A percentile compares a stretch with the other conserved stretches of the same genome.
Conservation (phyloP, 2,329 filamentous ascomycete genomes). For the Cryphonectria japonica region DNA sequence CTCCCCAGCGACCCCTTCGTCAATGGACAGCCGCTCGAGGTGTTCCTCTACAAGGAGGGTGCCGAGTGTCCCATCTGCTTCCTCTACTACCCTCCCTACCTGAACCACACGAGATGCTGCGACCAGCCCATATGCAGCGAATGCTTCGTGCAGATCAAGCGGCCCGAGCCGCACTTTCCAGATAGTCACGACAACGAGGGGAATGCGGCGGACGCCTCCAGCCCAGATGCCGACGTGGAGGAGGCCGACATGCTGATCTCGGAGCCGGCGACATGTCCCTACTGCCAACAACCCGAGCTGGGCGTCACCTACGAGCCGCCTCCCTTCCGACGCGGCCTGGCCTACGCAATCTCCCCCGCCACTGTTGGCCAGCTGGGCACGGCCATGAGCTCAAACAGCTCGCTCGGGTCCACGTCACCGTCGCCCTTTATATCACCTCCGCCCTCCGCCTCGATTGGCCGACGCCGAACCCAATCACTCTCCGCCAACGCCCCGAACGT, state of each 20-base stretch:
- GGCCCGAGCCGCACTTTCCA: conserved; percentile 86
- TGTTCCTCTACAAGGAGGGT: conserved; percentile 89
- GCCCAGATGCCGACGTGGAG: conserved; percentile 55
- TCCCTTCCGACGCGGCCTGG: conserved; percentile 81
- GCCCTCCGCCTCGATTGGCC: conserved; percentile 41
- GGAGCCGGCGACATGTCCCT: conserved; percentile 89
- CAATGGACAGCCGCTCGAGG: conserved; percentile 92
- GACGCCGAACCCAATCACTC: conserved; percentile 61
- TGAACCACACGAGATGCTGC: conserved; percentile 94
- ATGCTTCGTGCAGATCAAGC: conserved; percentile 98
- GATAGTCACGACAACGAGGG: conserved; percentile 67
- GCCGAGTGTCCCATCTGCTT: conserved; percentile 96
- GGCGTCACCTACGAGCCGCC: conserved; percentile 94
- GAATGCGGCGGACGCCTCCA: conserved; percentile 37
- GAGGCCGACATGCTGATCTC: conserved; percentile 76
- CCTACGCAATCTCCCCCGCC: conserved; percentile 61
- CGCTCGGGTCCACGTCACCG: conserved; percentile 58
- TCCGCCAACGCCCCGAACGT: conserved; percentile 85
- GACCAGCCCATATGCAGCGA: conserved; percentile 97
- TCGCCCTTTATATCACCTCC: conserved; percentile 38
- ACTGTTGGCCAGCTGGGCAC: conserved; percentile 58
- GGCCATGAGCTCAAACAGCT: conserved; percentile 86
- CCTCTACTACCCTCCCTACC: conserved; percentile 89
- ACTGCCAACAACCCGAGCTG: conserved; percentile 93
- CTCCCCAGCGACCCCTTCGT: conserved; percentile 84